Evolutionary conservation across 176 grass and related monocot species (phyloP), one percentile per base, ranked within the genome.

Genomic region (Eragrostis nindensis): DNA sequence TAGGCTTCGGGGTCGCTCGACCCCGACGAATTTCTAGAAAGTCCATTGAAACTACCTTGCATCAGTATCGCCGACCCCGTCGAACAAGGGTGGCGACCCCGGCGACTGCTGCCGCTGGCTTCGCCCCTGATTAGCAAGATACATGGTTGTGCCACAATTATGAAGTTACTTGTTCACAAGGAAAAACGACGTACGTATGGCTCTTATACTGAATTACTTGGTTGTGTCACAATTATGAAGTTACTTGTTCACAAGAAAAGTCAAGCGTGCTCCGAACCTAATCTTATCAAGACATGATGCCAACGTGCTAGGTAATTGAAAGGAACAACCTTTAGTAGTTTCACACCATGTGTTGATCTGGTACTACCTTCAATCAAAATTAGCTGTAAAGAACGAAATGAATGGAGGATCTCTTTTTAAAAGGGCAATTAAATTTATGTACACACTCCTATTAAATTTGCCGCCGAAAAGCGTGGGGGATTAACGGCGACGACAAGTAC

Each of bases 401-500:
- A 82, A 70, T 36, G 13, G 7, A 39, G 8, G 29, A 64, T 64
- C 17, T 53, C 29, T 50, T 47, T 62, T 69, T 61, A 16, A 43
- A 82, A 43, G 5, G 25, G 19, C 18, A 47, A 49, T 61, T 8
- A 69, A 81, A 30, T 79, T 67, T 80, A 61, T 71, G 48, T 87
- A 72, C 80, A 64, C 36, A 54, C 12, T 2, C 27, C 9, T 3
- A 38, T 60, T 56, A 67, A 61, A 17, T 24, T 38, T 10, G 36
- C 45, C 54, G 53, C 72, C 43, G 55, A 69, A 77, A 55, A 71
- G 45, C n/a, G n/a, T 61, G 24, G 5, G 9, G 63, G n/a, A 24
- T 57, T 85, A 80, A 85, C 74, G 19, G 61, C 21, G 59, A 47
- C 41, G 74, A 88, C 48, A 73, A 72, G 18, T 50, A 61, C 68